Conservation (phyloP, 2,329 filamentous ascomycete species). For the Pezicula carpinea region DNA sequence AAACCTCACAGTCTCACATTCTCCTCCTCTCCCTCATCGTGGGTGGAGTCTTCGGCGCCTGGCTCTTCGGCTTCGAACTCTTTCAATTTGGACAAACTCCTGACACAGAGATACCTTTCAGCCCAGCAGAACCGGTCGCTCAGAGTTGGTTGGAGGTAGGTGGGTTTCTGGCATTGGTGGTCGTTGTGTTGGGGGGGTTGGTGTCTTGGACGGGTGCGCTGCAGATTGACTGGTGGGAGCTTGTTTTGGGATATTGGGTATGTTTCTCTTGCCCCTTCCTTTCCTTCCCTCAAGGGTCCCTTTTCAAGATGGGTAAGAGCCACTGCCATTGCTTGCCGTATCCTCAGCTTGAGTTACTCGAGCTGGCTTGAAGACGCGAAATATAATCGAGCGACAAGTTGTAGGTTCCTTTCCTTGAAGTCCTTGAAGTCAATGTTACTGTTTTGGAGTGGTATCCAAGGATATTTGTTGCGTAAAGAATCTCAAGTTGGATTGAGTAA, state of each 20-base stretch:
- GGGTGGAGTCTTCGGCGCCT: constrained; percentile 1
- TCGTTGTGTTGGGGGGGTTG: background rate
- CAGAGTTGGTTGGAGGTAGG: background rate
- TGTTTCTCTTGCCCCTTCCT: background rate
- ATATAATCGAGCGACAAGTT: too few relatives aligned
- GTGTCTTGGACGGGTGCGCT: constrained; percentile 1
- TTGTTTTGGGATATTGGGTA: constrained; percentile 1
- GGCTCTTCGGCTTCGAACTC: constrained; percentile 5
- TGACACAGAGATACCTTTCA: background rate
- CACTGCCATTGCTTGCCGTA: too few relatives aligned
- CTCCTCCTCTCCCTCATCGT: background rate
- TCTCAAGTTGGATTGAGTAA: too few relatives aligned
- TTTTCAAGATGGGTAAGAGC: too few relatives aligned
- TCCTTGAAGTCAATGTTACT: too few relatives aligned
- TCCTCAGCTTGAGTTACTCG: too few relatives aligned
- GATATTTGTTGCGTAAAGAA: too few relatives aligned
- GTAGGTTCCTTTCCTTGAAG: too few relatives aligned
- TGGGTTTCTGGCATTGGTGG: background rate
- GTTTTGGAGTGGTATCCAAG: too few relatives aligned
- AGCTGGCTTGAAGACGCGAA: too few relatives aligned
- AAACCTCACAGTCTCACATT: background rate
- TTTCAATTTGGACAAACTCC: background rate
- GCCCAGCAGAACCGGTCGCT: background rate
- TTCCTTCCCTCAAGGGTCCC: too few relatives aligned
- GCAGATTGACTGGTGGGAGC: constrained; percentile 2